Conservation (phyloP, 2,329 filamentous ascomycete species). For the Lasiodiplodia sp. region DNA sequence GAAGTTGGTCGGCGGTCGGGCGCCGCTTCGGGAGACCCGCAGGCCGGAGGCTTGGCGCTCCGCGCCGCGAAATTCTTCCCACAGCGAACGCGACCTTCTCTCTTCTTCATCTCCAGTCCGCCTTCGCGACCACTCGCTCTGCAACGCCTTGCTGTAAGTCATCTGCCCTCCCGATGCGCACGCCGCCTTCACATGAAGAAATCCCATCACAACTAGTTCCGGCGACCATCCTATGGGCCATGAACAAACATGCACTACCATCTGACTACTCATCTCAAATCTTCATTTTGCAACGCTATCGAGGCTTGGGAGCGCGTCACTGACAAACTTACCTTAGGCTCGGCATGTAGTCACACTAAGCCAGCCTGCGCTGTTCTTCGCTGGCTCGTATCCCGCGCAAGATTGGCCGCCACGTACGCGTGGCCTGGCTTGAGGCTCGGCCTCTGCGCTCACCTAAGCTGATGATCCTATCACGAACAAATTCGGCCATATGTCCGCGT, state of each 20-base stretch:
- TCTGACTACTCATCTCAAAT: conserved; percentile 50
- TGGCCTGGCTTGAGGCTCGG: conserved; percentile 25
- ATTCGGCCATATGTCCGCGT: conserved; percentile 4
- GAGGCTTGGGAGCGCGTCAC: conserved; percentile 2
- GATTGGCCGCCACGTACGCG: conserved; percentile 5
- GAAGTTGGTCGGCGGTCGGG: conserved; percentile 2
- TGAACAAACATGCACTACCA: conserved; percentile 69
- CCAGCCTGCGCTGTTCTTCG: background rate
- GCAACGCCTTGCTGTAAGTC: conserved; percentile 14
- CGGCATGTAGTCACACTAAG: background rate
- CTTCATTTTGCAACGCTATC: background rate
- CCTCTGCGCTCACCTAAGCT: conserved; percentile 19
- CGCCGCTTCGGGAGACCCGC: conserved; percentile 10
- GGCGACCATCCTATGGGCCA: conserved; percentile 63
- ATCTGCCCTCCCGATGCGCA: conserved; percentile 1
- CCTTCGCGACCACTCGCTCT: background rate
- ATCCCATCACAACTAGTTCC: conserved; percentile 60
- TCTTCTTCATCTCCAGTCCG: conserved; percentile 17
- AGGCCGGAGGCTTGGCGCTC: conserved; percentile 11
- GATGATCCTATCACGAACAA: background rate
- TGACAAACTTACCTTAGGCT: conserved; percentile 5
- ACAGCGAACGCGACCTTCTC: background rate
- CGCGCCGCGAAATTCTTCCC: conserved; percentile 18
- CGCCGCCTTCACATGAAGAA: conserved; percentile 55
- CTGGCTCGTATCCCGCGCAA: conserved; percentile 1